These are phyloP conservation scores for Coemansia sp. DNA, from an alignment of 192 early-diverging fungal species.

Conservation along the genomic window DNA sequence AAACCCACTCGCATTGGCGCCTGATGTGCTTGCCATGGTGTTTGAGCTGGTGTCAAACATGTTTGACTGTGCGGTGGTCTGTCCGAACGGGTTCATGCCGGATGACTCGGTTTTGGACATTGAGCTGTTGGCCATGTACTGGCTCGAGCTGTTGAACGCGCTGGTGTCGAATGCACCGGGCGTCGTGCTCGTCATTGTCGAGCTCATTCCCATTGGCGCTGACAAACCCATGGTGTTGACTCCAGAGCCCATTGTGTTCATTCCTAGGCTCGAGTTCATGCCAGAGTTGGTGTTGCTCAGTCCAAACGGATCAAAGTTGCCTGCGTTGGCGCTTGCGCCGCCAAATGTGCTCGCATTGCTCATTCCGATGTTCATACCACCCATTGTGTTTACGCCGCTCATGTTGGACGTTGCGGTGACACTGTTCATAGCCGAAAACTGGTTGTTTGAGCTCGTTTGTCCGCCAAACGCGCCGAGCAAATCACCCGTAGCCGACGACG, in stretches of 20 bases:
- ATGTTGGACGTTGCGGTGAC: conserved; percentile 15
- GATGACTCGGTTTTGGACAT: conserved; percentile 19
- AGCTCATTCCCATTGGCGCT: conserved; percentile 10
- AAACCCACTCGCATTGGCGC: conserved; percentile 11
- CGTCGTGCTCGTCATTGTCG: conserved; percentile 14
- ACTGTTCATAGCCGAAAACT: conserved; percentile 23
- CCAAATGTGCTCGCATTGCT: not conserved
- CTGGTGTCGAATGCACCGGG: conserved; percentile 14
- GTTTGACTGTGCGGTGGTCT: conserved; percentile 21
- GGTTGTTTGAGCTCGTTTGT: conserved; percentile 14
- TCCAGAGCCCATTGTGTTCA: conserved; percentile 1
- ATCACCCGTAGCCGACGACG: conserved; percentile 26
- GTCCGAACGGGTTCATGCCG: conserved; percentile 32
- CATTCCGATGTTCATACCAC: not conserved
- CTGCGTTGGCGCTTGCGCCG: conserved; percentile 10
- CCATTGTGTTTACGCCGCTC: conserved; percentile 8
- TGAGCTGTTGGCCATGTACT: conserved; percentile 30
- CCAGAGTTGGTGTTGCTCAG: conserved; percentile 9
- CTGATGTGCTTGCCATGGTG: conserved; percentile 10
- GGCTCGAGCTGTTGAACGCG: conserved; percentile 36
- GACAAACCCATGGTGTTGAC: conserved; percentile 9
- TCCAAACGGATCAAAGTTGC: conserved; percentile 48
- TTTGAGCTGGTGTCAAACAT: conserved; percentile 13
- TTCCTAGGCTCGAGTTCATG: not conserved
- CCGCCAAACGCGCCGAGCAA: conserved; percentile 28